These are phyloP conservation scores for Termitomyces sp. DNA, from an alignment of 768 basidiomycete genomes.

Conservation along the genomic window DNA sequence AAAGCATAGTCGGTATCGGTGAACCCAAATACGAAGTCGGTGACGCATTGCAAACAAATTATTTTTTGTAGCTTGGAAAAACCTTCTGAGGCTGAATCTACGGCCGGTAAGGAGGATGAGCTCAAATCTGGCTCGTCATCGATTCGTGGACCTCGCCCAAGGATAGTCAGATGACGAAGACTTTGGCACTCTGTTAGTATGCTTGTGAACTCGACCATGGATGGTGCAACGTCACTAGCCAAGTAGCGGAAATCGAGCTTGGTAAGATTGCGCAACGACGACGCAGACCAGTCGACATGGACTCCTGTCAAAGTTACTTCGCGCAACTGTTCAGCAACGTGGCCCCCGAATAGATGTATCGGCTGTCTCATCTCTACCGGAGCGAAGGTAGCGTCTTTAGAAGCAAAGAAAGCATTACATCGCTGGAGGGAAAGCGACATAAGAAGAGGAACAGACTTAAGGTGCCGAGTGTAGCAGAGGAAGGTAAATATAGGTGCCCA, in stretches of 20 bases:
- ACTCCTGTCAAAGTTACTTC: slow-evolving; percentile 48
- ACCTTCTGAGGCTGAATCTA: not conserved
- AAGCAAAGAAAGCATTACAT: slow-evolving; percentile 55
- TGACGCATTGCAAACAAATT: slow-evolving; percentile 26
- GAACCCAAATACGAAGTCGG: slow-evolving; percentile 36
- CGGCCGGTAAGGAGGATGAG: not conserved
- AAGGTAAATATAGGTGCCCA: slow-evolving; percentile 56
- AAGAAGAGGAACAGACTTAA: slow-evolving; percentile 31
- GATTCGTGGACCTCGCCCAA: slow-evolving; percentile 49
- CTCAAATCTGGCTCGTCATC: slow-evolving; percentile 2
- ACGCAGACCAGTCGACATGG: slow-evolving; percentile 48
- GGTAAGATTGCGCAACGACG: slow-evolving; percentile 36
- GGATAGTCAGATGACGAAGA: slow-evolving; percentile 39
- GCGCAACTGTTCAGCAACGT: slow-evolving; percentile 26
- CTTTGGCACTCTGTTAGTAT: slow-evolving; percentile 38
- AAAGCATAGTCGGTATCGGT: slow-evolving; percentile 34
- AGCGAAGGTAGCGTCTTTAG: slow-evolving; percentile 36
- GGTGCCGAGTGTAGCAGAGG: slow-evolving; percentile 32
- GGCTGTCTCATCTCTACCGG: slow-evolving; percentile 35
- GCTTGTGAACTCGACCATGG: slow-evolving; percentile 36
- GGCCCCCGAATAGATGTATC: slow-evolving; percentile 42
- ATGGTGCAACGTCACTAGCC: slow-evolving; percentile 52
- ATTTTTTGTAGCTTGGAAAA: slow-evolving; percentile 1
- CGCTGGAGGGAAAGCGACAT: slow-evolving; percentile 40
- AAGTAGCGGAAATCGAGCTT: slow-evolving; percentile 53